Evolutionary conservation across 2,329 filamentous ascomycete genomes (phyloP).

Genomic region (Nothophaeocryptopus gaeumannii): DNA sequence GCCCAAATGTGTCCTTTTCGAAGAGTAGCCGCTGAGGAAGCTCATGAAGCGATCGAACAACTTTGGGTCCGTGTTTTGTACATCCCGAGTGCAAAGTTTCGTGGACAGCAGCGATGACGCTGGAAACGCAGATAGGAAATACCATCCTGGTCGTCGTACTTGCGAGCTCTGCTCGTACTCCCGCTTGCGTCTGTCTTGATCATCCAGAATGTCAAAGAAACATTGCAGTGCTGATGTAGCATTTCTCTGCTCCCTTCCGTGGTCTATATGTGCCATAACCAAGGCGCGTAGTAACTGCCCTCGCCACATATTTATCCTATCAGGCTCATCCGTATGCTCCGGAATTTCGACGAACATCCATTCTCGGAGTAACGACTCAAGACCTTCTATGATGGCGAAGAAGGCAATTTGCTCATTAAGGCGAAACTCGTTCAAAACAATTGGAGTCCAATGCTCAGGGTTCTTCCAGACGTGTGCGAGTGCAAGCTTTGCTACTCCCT

Average conservation of each 20-base stretch:
- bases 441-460: neutral
- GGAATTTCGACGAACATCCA: neutral
- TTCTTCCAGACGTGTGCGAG: neutral
- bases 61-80: neutral
- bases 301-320: neutral
- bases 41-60: too few species aligned
- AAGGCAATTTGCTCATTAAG: neutral
- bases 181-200: neutral
- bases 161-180: neutral
- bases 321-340: neutral
- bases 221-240: neutral
- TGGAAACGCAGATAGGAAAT: neutral
- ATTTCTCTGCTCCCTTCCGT: too few species aligned
- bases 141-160: neutral
- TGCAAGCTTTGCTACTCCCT: too few species aligned
- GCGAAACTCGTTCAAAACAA: neutral
- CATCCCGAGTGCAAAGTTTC: neutral
- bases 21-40: too few species aligned
- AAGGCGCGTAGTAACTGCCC: neutral
- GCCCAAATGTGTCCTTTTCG: too few species aligned
- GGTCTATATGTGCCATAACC: neutral
- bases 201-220: neutral
- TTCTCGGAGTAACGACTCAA: neutral
- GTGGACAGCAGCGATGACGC: neutral
- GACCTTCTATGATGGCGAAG: neutral